phyloP scores from a whole-genome alignment of 352 stramenopile genomes.

The Globisporangium alternatum region DNA sequence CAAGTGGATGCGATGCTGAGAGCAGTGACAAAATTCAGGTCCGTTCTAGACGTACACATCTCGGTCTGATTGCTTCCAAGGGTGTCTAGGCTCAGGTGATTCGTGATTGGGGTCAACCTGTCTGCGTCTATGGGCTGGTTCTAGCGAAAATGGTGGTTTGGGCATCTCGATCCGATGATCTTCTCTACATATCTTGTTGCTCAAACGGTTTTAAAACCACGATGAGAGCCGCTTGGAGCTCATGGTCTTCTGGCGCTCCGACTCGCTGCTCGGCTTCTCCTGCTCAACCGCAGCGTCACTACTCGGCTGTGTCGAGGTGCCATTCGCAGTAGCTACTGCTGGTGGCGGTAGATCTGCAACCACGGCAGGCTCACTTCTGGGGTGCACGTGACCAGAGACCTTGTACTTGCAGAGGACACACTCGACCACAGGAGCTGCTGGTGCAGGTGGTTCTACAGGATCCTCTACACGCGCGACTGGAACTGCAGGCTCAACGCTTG shows the following conservation, averaged over 20 bases:
- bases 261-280: conserved; percentile 8
- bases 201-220: conserved; percentile 36
- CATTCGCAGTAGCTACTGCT: neutral
- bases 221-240: conserved; percentile 42
- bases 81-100: no score
- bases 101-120: no score
- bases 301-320: neutral
- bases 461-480: neutral
- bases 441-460: neutral
- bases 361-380: conserved; percentile 3
- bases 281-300: conserved; percentile 1
- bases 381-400: conserved; percentile 52
- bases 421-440: conserved; percentile 17
- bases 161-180: no score
- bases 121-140: no score
- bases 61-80: no score
- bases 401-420: conserved; percentile 65
- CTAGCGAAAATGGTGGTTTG: no score
- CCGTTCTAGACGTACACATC: no score
- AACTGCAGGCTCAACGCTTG: neutral
- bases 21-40: no score
- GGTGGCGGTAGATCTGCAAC: neutral
- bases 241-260: conserved; percentile 14
- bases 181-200: neutral
- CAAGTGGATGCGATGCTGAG: no score